These are phyloP conservation scores for Kwoniella europaea DNA, from an alignment of 768 basidiomycete species.

Conservation along the genomic window DNA sequence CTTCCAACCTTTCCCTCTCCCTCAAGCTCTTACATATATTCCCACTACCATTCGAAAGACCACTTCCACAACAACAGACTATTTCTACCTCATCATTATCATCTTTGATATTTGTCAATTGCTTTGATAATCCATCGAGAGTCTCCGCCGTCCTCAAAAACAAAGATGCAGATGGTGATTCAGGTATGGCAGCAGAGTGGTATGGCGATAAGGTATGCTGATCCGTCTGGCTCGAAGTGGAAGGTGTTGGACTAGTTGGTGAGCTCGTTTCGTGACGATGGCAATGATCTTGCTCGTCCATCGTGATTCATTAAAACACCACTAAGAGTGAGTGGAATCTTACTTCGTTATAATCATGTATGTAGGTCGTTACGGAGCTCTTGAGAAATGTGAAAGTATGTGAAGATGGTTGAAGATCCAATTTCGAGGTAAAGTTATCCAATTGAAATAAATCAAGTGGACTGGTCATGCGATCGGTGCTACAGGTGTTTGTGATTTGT, in stretches of 20 bases:
- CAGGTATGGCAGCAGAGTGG: neutral
- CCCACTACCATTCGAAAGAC: constrained; percentile 64
- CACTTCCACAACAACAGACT: constrained; percentile 64
- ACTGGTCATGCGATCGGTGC: constrained; percentile 8
- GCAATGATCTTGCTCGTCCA: neutral
- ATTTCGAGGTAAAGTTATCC: neutral
- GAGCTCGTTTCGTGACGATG: neutral
- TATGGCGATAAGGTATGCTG: constrained; percentile 1
- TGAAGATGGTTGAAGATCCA: neutral
- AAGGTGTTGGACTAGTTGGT: neutral
- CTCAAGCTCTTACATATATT: constrained; percentile 68
- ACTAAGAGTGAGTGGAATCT: neutral
- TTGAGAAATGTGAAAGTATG: neutral
- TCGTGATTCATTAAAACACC: neutral
- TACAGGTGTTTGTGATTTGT: constrained; percentile 2
- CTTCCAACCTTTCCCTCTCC: constrained; percentile 74
- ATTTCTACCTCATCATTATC: constrained; percentile 14
- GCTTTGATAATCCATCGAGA: constrained; percentile 47
- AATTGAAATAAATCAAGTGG: neutral
- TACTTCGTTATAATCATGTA: constrained; percentile 3
- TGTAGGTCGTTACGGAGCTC: neutral
- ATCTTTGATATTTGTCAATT: constrained; percentile 35
- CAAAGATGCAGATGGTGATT: constrained; percentile 40
- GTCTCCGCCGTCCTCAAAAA: constrained; percentile 50
- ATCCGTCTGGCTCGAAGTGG: neutral